phyloP scores from a whole-genome alignment of 352 stramenopile species.

The Phytopythium helicoides region DNA sequence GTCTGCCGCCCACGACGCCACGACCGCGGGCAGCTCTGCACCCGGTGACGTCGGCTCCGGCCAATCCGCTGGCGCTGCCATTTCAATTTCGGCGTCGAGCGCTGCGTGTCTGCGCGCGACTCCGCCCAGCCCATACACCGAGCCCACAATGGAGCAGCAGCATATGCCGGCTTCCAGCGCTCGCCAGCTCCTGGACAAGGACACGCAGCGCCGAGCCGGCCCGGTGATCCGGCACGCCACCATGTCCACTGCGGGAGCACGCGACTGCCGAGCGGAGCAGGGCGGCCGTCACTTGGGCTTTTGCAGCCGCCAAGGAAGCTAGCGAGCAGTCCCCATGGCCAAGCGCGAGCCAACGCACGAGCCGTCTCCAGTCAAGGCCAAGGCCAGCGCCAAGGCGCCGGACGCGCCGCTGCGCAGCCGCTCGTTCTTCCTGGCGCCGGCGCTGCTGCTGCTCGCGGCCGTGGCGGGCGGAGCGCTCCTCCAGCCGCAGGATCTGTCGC shows the following conservation, averaged over 20 bases:
- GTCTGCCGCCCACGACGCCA: no score
- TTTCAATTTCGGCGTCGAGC: no score
- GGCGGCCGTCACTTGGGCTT: not conserved
- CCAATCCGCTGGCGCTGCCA: no score
- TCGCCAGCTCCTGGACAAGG: not conserved
- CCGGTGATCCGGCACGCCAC: no score
- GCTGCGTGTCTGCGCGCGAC: no score
- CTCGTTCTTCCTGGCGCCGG: constrained; percentile 3
- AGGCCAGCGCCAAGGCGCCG: not conserved
- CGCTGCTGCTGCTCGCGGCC: constrained; percentile 1
- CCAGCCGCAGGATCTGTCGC: no score
- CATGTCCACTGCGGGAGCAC: no score
- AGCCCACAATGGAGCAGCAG: no score
- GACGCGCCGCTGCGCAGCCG: not conserved
- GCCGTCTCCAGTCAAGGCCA: not conserved
- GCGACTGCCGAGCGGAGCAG: not conserved
- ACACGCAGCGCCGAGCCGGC: not conserved
- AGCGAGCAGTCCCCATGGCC: not conserved
- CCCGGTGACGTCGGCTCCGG: no score
- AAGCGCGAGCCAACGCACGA: not conserved
- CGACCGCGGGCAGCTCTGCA: no score
- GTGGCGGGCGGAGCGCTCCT: not conserved
- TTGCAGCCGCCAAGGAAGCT: not conserved
- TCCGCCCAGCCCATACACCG: no score
- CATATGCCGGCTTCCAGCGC: not conserved